Base-by-base conservation (phyloP, 1,139 yeast genomes). In the Candida anutae region DNA sequence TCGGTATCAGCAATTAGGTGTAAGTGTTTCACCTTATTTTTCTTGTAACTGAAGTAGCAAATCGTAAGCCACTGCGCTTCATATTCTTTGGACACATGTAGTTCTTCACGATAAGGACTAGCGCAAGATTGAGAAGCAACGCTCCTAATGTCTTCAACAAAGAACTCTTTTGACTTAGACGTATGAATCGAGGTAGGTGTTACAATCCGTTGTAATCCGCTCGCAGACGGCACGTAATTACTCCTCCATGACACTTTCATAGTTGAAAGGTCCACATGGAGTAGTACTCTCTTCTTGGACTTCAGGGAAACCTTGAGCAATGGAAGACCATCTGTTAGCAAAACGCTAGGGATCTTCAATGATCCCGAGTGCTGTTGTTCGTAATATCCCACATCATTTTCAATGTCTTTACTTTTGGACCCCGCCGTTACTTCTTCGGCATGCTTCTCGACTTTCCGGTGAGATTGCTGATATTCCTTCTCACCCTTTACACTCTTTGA, bases 31-130 rank as follows among this genome's bases (percentile, higher is more conserved):
- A 68, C 48, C 35, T 62, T 68, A 23, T 75, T 75, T 37, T 80
- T 78, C 30, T 73, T 56, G 34, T 71, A 70, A 39, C 70, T 67
- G 24, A 61, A 69, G 46, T 84, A 88, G 10, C 84, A 73, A 18
- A 90, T 70, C 0, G 95, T 78, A 1, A 84, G 67, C 98, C 98
- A 90, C 13, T 73, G 59, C 10, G 63, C 58, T 27, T 76, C 75
- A 29, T 69, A 70, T 27, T 80, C 87, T 26, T 73, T 60, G 1
- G 88, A 71, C 1, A 87, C 69, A 26, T 79, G 78, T 37, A 83
- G 69, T 49, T 84, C 94, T 45, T 88, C 95, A 34, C 95, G 61
- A 46, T 85, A 88, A 37, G 82, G 81, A 16, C 71, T 65, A 1
- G 95, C 96, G 40, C 80, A 81, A 10, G 64, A 68, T 8, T 78